Conservation (phyloP, 2,329 filamentous ascomycete species). For the Neofusicoccum umdonicola region DNA sequence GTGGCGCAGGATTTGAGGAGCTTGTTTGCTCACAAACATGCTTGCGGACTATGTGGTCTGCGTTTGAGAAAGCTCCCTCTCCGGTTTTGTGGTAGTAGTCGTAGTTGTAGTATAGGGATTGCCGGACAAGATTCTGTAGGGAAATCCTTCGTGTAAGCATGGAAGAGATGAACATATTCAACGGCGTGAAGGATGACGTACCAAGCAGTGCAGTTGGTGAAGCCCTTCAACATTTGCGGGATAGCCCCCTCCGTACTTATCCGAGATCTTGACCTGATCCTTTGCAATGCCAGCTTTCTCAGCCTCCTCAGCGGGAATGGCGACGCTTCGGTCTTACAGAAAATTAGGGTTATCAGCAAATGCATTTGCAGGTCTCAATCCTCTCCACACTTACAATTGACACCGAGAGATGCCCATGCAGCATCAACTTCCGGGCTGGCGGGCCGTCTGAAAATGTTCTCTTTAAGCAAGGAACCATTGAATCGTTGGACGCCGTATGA, state of each 20-base stretch:
- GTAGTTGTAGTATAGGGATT: constrained; percentile 59
- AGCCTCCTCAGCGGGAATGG: constrained; percentile 52
- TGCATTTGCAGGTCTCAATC: constrained; percentile 53
- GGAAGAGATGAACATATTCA: background rate
- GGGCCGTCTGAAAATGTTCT: constrained; percentile 53
- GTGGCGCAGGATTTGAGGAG: background rate
- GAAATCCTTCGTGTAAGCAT: background rate
- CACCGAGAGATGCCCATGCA: constrained; percentile 55
- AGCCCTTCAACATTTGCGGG: constrained; percentile 58
- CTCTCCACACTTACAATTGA: constrained; percentile 53
- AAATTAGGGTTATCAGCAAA: constrained; percentile 54
- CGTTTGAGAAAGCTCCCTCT: constrained; percentile 55
- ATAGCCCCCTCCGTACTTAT: constrained; percentile 59
- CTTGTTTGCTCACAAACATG: constrained; percentile 54
- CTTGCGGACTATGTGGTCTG: constrained; percentile 52
- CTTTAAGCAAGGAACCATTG: constrained; percentile 57
- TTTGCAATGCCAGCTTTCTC: constrained; percentile 49
- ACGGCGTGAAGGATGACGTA: constrained; percentile 24
- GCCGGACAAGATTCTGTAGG: constrained; percentile 56
- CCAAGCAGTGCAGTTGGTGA: constrained; percentile 59
- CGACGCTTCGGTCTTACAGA: constrained; percentile 47
- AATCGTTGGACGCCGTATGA: constrained; percentile 46
- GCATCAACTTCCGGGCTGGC: constrained; percentile 55
- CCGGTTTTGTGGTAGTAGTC: constrained; percentile 54
- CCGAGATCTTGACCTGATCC: constrained; percentile 56